Percentiles rank a stretch among this genome's conserved stretches.
Evolutionary conservation across 352 stramenopile genomes (phyloP).

Genomic region (Phytopythium aichiense): DNA sequence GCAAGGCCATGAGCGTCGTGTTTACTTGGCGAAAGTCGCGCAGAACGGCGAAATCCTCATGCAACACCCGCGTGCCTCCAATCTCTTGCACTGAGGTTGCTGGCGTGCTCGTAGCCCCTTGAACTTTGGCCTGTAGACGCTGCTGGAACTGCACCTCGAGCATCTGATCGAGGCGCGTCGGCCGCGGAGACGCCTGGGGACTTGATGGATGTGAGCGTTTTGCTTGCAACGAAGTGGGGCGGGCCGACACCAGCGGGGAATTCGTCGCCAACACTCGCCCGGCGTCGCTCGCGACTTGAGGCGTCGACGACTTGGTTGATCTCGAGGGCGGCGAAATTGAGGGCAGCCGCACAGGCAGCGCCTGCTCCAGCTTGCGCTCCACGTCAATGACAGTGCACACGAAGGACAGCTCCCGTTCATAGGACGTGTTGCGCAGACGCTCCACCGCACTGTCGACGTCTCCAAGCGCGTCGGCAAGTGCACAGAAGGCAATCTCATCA

Average conservation of each 20-base stretch:
- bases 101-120: conserved; percentile 8
- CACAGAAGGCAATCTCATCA: conserved; percentile 51
- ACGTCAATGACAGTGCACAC: conserved; percentile 53
- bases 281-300: background rate
- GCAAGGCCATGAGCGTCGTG: conserved; percentile 25
- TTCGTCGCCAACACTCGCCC: background rate
- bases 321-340: conserved; percentile 17
- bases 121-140: conserved; percentile 13
- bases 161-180: conserved; percentile 32
- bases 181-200: background rate
- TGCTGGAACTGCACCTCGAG: conserved; percentile 39
- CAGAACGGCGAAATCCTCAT: conserved; percentile 28
- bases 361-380: conserved; percentile 9
- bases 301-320: background rate
- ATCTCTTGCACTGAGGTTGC: conserved; percentile 8
- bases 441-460: conserved; percentile 46
- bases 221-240: background rate
- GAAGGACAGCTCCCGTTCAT: conserved; percentile 57
- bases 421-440: conserved; percentile 44
- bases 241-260: background rate
- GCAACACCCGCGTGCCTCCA: too few relatives aligned
- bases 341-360: conserved; percentile 22
- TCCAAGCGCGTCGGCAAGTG: conserved; percentile 48
- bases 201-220: background rate
- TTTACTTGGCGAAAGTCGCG: conserved; percentile 51